These are phyloP conservation scores for Phialemonium atrogriseum DNA, from an alignment of 2,329 filamentous ascomycete species.

Conservation along the genomic window DNA sequence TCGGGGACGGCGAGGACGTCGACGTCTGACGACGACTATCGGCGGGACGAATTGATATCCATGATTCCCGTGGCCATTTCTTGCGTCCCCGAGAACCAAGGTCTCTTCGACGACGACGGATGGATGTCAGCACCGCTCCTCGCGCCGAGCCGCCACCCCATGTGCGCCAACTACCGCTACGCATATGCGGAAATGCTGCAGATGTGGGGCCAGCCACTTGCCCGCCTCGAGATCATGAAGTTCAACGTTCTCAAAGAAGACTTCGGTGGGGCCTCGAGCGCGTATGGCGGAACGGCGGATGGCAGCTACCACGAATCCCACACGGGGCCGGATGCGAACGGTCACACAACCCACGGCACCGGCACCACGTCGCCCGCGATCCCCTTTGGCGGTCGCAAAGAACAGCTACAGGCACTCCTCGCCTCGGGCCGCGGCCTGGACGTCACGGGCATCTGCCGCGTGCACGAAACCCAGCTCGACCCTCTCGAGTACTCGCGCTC, in stretches of 20 bases:
- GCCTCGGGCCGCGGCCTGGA: slow-evolving; percentile 50
- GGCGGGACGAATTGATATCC: slow-evolving; percentile 35
- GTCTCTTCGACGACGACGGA: slow-evolving; percentile 61
- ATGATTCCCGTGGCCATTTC: slow-evolving; percentile 43
- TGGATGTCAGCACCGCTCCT: slow-evolving; percentile 53
- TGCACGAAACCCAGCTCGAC: slow-evolving; percentile 55
- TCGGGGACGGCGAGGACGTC: slow-evolving; percentile 41
- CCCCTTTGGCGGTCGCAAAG: slow-evolving; percentile 40
- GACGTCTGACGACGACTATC: slow-evolving; percentile 44
- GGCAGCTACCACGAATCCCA: slow-evolving; percentile 24
- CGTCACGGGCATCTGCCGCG: slow-evolving; percentile 53
- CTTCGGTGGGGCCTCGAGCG: slow-evolving; percentile 11
- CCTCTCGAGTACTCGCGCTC: slow-evolving; percentile 41
- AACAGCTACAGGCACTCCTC: slow-evolving; percentile 40
- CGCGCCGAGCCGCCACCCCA: slow-evolving; percentile 35
- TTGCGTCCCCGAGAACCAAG: slow-evolving; percentile 51
- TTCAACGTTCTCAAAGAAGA: slow-evolving; percentile 55
- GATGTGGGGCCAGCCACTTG: slow-evolving; percentile 55
- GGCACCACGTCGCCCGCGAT: slow-evolving; percentile 37
- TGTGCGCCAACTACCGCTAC: slow-evolving; percentile 54
- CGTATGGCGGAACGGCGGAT: slow-evolving; percentile 15
- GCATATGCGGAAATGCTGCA: slow-evolving; percentile 62
- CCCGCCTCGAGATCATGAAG: slow-evolving; percentile 59
- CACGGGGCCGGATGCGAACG: slow-evolving; percentile 23
- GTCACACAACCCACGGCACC: slow-evolving; percentile 10